Conservation (phyloP, 306 rosid species). For the Betula pendula region DNA sequence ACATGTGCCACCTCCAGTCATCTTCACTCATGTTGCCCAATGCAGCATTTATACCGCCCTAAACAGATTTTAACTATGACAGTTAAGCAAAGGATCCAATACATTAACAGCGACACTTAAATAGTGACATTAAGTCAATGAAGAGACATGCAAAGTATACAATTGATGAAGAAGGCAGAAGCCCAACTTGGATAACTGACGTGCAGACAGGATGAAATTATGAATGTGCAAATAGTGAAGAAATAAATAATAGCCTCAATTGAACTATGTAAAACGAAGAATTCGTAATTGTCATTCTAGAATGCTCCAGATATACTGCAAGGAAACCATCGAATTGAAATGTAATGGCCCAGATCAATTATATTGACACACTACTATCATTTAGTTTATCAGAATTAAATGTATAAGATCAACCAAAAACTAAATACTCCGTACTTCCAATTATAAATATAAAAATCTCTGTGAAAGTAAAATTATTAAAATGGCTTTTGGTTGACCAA, state of each 20-base stretch:
- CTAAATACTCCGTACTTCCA: neutral
- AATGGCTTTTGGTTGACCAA: neutral
- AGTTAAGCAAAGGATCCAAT: slow-evolving; percentile 12
- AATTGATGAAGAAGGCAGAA: slow-evolving; percentile 9
- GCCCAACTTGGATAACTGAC: neutral
- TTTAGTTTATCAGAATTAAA: slow-evolving; percentile 1
- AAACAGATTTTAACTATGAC: slow-evolving; percentile 18
- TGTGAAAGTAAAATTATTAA: neutral
- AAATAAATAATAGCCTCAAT: neutral
- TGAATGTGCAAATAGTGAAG: neutral
- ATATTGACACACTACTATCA: neutral
- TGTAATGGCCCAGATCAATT: neutral
- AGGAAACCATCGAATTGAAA: neutral
- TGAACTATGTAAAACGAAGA: neutral
- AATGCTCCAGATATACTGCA: neutral
- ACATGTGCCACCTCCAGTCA: slow-evolving; percentile 99
- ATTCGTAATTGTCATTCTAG: neutral
- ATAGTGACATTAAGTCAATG: slow-evolving; percentile 7
- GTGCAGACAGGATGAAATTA: neutral
- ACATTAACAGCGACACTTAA: neutral
- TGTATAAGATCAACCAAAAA: neutral
- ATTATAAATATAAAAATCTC: neutral
- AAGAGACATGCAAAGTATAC: slow-evolving; percentile 9
- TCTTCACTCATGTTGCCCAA: slow-evolving; percentile 87
- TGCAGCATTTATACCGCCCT: slow-evolving; percentile 98